Percentiles rank a stretch among this genome's conserved stretches.
phyloP scores from a whole-genome alignment of 2,329 filamentous ascomycete species.

The Penicillium glabrum region DNA sequence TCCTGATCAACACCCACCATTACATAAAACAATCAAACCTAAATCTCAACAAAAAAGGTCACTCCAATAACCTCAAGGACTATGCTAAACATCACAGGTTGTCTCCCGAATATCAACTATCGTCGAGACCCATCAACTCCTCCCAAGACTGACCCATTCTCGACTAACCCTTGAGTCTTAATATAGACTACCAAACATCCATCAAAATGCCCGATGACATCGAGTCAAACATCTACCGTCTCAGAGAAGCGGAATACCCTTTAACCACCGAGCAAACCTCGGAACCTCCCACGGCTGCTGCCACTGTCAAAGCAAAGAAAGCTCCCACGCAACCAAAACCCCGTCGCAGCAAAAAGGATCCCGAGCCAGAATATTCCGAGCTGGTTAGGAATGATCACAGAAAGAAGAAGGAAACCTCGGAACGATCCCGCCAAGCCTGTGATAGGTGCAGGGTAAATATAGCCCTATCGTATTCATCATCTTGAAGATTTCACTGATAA shows the following conservation, averaged over 20 bases:
- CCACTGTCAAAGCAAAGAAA: not conserved
- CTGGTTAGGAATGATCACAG: not conserved
- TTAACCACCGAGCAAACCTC: not conserved
- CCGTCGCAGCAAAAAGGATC: constrained; percentile 2
- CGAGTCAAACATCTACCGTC: not conserved
- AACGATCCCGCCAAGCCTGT: constrained; percentile 11
- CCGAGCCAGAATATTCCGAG: constrained; percentile 8
- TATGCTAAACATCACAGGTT: not conserved
- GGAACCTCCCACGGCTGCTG: not conserved
- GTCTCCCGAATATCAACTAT: not conserved
- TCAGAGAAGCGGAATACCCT: not conserved
- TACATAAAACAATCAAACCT: not conserved
- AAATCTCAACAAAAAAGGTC: too few relatives aligned
- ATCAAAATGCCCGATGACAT: not conserved
- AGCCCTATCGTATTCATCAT: not conserved
- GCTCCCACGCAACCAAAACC: not conserved
- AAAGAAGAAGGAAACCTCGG: not conserved
- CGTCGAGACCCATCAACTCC: not conserved
- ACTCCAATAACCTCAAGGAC: not conserved
- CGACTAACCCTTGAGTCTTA: not conserved
- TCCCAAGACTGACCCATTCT: not conserved
- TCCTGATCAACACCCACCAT: not conserved
- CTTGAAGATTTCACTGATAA: not conserved
- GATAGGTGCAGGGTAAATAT: constrained; percentile 15
- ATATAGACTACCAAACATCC: not conserved